Conservation (phyloP, 2,329 filamentous ascomycete species). For the Blastomyces parvus region DNA sequence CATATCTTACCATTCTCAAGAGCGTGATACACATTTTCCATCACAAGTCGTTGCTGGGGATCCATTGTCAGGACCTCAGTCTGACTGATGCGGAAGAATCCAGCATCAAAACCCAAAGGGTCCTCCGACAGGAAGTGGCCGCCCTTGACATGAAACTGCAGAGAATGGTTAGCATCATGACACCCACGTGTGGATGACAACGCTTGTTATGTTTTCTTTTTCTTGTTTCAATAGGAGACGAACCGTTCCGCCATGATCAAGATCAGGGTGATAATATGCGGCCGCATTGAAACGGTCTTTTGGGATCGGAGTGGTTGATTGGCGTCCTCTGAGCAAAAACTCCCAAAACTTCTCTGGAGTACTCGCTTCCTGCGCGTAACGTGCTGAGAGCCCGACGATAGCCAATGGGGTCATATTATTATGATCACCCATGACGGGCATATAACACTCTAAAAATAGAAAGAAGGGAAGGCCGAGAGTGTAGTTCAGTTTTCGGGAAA, state of each 20-base stretch:
- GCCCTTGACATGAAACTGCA: conserved; percentile 5
- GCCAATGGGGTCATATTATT: conserved; percentile 15
- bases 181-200: neutral
- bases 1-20: conserved; percentile 15
- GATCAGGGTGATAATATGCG: conserved; percentile 32
- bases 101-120: conserved; percentile 10
- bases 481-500: neutral
- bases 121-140: conserved; percentile 11
- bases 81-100: conserved; percentile 12
- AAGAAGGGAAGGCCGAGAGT: neutral
- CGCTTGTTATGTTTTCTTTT: neutral
- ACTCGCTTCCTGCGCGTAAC: conserved; percentile 26
- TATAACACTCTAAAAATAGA: neutral
- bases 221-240: conserved; percentile 7
- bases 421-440: neutral
- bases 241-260: conserved; percentile 27
- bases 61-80: conserved; percentile 16
- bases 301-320: conserved; percentile 28
- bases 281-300: conserved; percentile 28
- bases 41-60: conserved; percentile 17
- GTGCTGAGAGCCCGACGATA: conserved; percentile 29
- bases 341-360: conserved; percentile 28
- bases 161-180: conserved; percentile 6
- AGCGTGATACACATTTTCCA: conserved; percentile 18
- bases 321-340: conserved; percentile 24